Evolutionary conservation across 164 flowering plant species (phyloP).

Genomic region (Kalanchoe fedtschenkoi): DNA sequence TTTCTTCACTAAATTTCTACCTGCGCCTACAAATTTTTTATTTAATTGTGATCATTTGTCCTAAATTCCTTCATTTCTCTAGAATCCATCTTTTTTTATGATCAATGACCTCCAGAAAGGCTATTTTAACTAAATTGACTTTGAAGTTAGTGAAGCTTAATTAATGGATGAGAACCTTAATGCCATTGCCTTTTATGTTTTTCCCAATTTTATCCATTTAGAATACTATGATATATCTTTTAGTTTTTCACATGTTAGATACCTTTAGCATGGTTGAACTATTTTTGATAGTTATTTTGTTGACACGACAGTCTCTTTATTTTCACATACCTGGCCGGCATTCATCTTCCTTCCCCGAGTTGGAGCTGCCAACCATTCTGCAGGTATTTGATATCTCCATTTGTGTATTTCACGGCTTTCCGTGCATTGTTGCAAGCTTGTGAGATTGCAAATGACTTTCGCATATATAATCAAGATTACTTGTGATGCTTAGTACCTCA

Average conservation of each 20-base stretch:
- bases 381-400: constrained; percentile 46
- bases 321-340: constrained; percentile 77
- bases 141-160: neutral
- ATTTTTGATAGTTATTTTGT: neutral
- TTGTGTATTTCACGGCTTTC: neutral
- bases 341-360: constrained; percentile 73
- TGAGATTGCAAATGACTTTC: neutral
- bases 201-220: neutral
- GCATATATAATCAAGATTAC: neutral
- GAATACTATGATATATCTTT: neutral
- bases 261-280: neutral
- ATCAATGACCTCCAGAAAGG: neutral
- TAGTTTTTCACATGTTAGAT: neutral
- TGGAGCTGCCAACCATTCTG: constrained; percentile 84
- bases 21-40: no score
- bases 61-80: neutral
- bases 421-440: neutral
- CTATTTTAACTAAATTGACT: neutral
- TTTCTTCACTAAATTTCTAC: neutral
- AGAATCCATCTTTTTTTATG: neutral
- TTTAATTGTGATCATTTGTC: no score
- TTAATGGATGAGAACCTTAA: neutral
- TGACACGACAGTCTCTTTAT: constrained; percentile 50
- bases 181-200: neutral
- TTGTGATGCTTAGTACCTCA: neutral